phyloP scores from a whole-genome alignment of 1,284 basidiomycete species.

The Sparassis latifolia region DNA sequence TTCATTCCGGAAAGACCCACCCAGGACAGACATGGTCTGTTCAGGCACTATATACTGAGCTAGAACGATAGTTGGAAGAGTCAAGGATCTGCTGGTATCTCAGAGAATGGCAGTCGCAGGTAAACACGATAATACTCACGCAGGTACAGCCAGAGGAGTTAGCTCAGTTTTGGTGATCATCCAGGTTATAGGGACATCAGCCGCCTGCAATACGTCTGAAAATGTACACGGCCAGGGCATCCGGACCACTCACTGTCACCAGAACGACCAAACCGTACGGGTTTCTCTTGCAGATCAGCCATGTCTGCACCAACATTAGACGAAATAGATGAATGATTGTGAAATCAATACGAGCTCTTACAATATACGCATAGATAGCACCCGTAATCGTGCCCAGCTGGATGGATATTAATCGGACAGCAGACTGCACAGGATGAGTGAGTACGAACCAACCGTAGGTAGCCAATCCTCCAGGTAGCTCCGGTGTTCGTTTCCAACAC shows the following conservation, averaged over 20 bases:
- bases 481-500: constrained; percentile 47
- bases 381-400: constrained; percentile 41
- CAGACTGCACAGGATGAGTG: not conserved
- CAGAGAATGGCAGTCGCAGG: not conserved
- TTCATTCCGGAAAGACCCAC: constrained; percentile 17
- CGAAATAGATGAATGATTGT: not conserved
- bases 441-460: constrained; percentile 36
- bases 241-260: constrained; percentile 30
- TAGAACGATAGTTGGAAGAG: constrained; percentile 40
- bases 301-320: constrained; percentile 26
- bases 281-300: constrained; percentile 34
- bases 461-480: constrained; percentile 42
- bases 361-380: constrained; percentile 39
- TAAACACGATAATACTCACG: constrained; percentile 25
- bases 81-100: constrained; percentile 30
- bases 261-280: constrained; percentile 38
- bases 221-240: not conserved
- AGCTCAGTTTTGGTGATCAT: constrained; percentile 35
- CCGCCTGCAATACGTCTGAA: constrained; percentile 22
- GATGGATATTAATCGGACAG: not conserved
- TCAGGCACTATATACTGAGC: constrained; percentile 29
- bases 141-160: constrained; percentile 38
- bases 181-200: constrained; percentile 43
- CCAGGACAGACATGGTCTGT: constrained; percentile 21
- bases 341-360: constrained; percentile 19